Percentiles rank a stretch among this genome's conserved stretches.
These are phyloP conservation scores for Suillus variegatus DNA, from an alignment of 768 basidiomycete genomes.

Conservation along the genomic window DNA sequence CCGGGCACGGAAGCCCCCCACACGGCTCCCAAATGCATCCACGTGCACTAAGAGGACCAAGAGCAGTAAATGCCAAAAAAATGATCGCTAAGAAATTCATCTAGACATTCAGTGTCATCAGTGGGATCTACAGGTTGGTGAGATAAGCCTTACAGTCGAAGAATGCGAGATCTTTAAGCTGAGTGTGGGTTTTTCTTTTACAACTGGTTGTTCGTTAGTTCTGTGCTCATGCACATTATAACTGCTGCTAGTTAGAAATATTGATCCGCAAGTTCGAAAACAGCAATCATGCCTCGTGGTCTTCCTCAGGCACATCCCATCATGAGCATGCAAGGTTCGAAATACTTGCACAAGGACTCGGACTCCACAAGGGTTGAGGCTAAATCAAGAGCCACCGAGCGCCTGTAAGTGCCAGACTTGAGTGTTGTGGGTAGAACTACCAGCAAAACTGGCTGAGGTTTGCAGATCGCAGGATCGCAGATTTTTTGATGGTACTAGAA, in stretches of 20 bases:
- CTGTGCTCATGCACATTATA: background rate
- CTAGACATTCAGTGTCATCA: background rate
- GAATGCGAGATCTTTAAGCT: background rate
- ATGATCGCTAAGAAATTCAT: background rate
- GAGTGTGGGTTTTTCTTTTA: background rate
- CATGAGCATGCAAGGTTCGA: background rate
- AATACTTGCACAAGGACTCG: too few relatives aligned
- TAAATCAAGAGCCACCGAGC: background rate
- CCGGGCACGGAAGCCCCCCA: constrained; percentile 1
- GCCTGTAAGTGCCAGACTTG: too few relatives aligned
- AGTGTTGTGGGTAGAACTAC: too few relatives aligned
- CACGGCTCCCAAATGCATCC: constrained; percentile 11
- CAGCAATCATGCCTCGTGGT: background rate
- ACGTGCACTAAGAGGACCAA: background rate
- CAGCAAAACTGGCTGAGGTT: too few relatives aligned
- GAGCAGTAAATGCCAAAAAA: background rate
- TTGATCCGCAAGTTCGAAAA: background rate
- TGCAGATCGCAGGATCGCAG: too few relatives aligned
- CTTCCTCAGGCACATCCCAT: background rate
- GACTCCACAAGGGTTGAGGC: background rate
- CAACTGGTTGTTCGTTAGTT: background rate
- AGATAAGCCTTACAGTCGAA: background rate
- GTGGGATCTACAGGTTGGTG: background rate
- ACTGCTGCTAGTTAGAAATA: background rate
- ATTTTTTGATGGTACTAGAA: too few relatives aligned